Evolutionary conservation across 176 grass and related monocot genomes (phyloP).

Genomic region (Carex kokanica): DNA sequence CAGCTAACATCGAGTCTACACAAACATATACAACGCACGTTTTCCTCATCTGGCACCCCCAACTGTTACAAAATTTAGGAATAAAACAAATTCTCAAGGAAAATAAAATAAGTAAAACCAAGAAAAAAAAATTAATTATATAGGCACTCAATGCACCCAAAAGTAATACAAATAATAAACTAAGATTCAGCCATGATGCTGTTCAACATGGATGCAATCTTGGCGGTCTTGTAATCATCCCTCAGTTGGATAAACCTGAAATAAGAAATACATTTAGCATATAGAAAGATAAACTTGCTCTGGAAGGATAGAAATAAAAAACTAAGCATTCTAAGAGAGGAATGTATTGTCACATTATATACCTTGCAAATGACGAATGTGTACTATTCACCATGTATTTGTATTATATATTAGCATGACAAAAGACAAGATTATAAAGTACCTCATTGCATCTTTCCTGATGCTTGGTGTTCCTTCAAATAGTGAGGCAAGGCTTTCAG

Average conservation of each 20-base stretch:
- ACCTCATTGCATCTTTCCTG: slow-evolving; percentile 90
- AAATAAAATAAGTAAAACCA: background rate
- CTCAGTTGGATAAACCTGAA: slow-evolving; percentile 95
- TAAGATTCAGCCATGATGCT: slow-evolving; percentile 60
- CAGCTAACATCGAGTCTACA: slow-evolving; percentile 14
- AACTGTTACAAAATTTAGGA: slow-evolving; percentile 19
- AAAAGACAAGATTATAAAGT: slow-evolving; percentile 2
- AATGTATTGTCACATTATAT: background rate
- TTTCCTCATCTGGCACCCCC: background rate
- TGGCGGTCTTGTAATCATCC: slow-evolving; percentile 91
- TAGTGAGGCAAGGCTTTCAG: slow-evolving; percentile 90
- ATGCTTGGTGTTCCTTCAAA: slow-evolving; percentile 96
- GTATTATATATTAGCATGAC: background rate
- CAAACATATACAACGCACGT: slow-evolving; percentile 29
- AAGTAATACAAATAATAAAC: slow-evolving; percentile 6
- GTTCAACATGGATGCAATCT: slow-evolving; percentile 88
- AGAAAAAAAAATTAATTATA: background rate
- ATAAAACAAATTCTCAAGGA: background rate
- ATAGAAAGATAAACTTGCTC: background rate
- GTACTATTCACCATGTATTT: background rate
- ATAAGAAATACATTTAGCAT: slow-evolving; percentile 24
- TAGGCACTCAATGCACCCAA: background rate
- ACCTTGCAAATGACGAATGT: background rate
- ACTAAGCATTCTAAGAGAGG: background rate
- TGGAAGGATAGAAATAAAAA: background rate